Evolutionary conservation across 2,329 filamentous ascomycete species (phyloP).

Genomic region (Calycina marina): DNA sequence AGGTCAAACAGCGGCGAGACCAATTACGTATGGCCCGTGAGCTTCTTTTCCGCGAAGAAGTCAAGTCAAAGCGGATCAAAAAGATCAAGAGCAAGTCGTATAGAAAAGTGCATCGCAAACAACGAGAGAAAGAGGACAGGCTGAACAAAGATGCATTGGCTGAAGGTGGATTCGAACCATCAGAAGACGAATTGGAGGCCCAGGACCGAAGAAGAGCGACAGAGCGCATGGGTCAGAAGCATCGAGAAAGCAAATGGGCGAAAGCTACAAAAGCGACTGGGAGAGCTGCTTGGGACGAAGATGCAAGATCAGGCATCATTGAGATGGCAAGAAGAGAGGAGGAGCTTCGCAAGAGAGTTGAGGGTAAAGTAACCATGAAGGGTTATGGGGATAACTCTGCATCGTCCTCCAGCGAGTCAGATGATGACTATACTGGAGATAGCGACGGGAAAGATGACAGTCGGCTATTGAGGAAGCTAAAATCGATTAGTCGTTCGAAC

Average conservation of each 20-base stretch:
- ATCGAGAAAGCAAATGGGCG: constrained; percentile 58
- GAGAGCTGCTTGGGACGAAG: constrained; percentile 53
- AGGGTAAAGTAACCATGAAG: constrained; percentile 40
- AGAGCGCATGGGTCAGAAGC: constrained; percentile 55
- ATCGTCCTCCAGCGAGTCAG: constrained; percentile 41
- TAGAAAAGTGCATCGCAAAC: constrained; percentile 78
- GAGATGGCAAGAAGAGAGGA: constrained; percentile 54
- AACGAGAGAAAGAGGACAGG: constrained; percentile 43
- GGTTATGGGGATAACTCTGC: constrained; percentile 31
- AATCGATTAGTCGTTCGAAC: constrained; percentile 29
- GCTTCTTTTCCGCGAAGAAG: constrained; percentile 74
- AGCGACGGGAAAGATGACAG: constrained; percentile 31
- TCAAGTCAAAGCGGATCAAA: constrained; percentile 82
- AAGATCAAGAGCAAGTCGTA: constrained; percentile 99
- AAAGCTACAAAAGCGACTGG: constrained; percentile 53
- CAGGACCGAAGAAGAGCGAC: constrained; percentile 50
- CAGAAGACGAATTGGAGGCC: constrained; percentile 48
- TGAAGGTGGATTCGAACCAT: constrained; percentile 43
- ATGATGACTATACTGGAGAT: constrained; percentile 36
- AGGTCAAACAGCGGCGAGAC: constrained; percentile 56
- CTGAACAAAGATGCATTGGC: constrained; percentile 41
- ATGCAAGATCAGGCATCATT: constrained; percentile 46
- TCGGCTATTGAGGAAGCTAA: constrained; percentile 34
- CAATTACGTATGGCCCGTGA: constrained; percentile 72
- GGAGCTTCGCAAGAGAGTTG: constrained; percentile 49